Base-by-base conservation (phyloP, 2,329 filamentous ascomycete species). In the Pseudogymnoascus sp. region DNA sequence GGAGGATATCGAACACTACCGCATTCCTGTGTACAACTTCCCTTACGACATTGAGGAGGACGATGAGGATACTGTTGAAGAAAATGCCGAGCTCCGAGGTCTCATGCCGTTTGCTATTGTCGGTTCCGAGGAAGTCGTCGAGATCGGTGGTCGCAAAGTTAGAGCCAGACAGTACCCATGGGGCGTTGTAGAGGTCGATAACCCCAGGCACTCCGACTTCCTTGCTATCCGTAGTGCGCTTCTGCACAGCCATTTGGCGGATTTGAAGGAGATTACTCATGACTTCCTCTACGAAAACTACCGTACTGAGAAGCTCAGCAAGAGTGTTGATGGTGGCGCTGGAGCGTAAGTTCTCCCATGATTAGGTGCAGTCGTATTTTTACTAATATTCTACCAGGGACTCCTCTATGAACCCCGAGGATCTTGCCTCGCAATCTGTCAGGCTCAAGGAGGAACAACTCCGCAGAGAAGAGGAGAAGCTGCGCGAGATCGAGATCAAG, bases 231-330 rank as follows among this genome's bases (percentile, higher is more conserved):
- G 94, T 73, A 96, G 92, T 62, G 94, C 94, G 60, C 86, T 99
- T 61, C 83, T 99, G 64, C 94, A 99, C 82, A 96, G 91, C 77
- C 94, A 99, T 80, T 79, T 99, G 72, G 94, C 94, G 63, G 94
- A 99, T 75, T 79, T 99, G 71, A 99, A 99, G 85, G 94, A 99
- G 76, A 99, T 99, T 73, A 99, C 94, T 58, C 94, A 99, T 76
- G 94, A 99, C 76, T 99, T 99, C 86, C 80, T 99, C 65, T 99
- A 99, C 79, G 94, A 99, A 76, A 99, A 99, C 79, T 99, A 99
- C 83, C 91, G 94, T 90, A 99, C 94, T 72, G 94, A 99, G 89
- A 97, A 97, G 82, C 89, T 99, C 70, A 95, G 90, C 81, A 99
- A 97, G 90, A 96, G 91, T 74, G 94, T 99, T 68, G 92, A 96